These are phyloP conservation scores for Zasmidium cellare DNA, from an alignment of 2,329 filamentous ascomycete genomes.

Conservation along the genomic window DNA sequence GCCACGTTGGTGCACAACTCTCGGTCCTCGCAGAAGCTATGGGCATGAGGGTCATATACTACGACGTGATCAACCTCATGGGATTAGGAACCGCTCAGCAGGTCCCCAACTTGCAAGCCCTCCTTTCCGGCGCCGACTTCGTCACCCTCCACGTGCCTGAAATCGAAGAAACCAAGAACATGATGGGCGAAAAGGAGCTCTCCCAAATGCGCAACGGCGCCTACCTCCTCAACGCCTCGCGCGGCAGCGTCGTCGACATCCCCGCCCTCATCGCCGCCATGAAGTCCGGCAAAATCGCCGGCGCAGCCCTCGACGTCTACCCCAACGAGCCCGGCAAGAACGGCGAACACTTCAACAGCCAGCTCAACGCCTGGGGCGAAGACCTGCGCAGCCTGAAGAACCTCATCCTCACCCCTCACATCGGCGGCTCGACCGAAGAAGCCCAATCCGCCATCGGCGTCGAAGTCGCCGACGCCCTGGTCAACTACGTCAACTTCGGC, in stretches of 20 bases:
- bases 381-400: slow-evolving; percentile 85
- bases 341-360: slow-evolving; percentile 88
- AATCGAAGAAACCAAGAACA: slow-evolving; percentile 84
- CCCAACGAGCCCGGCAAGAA: slow-evolving; percentile 92
- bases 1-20: slow-evolving; percentile 93
- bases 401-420: slow-evolving; percentile 92
- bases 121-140: slow-evolving; percentile 83
- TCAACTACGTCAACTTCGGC: slow-evolving; percentile 94
- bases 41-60: slow-evolving; percentile 98
- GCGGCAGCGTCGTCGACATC: slow-evolving; percentile 92
- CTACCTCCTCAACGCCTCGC: slow-evolving; percentile 94
- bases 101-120: slow-evolving; percentile 71
- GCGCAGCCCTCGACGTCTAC: slow-evolving; percentile 95
- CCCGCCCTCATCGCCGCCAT: slow-evolving; percentile 85
- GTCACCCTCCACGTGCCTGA: slow-evolving; percentile 94
- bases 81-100: slow-evolving; percentile 84
- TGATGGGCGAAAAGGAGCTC: slow-evolving; percentile 80
- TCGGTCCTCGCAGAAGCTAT: slow-evolving; percentile 95
- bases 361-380: slow-evolving; percentile 79
- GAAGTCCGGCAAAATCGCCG: slow-evolving; percentile 81
- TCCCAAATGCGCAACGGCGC: slow-evolving; percentile 87
- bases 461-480: slow-evolving; percentile 86
- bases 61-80: slow-evolving; percentile 93
- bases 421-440: slow-evolving; percentile 96
- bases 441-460: slow-evolving; percentile 94